Evolutionary conservation across 2,329 filamentous ascomycete genomes (phyloP).

Genomic region (Aureobasidium pullulans): DNA sequence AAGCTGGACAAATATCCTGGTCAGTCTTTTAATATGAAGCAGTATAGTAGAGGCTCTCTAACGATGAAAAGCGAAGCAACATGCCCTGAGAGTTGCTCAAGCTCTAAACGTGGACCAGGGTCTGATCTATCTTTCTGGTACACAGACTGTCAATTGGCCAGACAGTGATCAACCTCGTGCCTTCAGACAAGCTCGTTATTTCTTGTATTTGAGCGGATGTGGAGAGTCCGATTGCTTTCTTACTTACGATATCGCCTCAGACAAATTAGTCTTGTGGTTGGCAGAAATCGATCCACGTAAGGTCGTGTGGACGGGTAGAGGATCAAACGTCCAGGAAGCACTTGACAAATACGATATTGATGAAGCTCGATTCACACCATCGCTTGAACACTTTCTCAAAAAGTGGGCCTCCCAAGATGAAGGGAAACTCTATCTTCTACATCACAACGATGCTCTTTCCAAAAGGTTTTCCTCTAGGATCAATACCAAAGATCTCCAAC

Average conservation of each 20-base stretch:
- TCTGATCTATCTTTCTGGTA: constrained; percentile 51
- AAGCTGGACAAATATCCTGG: constrained; percentile 18
- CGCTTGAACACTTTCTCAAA: constrained; percentile 25
- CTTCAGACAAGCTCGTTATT: constrained; percentile 63
- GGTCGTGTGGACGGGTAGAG: constrained; percentile 90
- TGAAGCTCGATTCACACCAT: constrained; percentile 47
- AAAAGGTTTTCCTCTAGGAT: not conserved
- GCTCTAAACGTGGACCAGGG: constrained; percentile 34
- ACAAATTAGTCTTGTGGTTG: constrained; percentile 78
- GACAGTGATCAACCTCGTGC: constrained; percentile 52
- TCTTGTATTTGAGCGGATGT: constrained; percentile 90
- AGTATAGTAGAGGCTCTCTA: not conserved
- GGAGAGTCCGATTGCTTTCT: constrained; percentile 72
- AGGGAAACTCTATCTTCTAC: constrained; percentile 29
- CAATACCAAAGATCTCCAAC: constrained; percentile 40
- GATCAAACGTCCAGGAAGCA: constrained; percentile 68
- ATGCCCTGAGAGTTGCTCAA: constrained; percentile 17
- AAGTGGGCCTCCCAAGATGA: constrained; percentile 25
- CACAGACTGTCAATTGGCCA: constrained; percentile 42
- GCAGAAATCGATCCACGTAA: constrained; percentile 79
- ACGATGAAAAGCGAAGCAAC: constrained; percentile 15
- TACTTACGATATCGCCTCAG: constrained; percentile 68
- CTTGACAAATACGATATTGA: constrained; percentile 72
- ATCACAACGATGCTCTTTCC: constrained; percentile 18
- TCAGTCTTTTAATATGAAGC: not conserved